A percentile compares a stretch with the other conserved stretches of the same genome.
Conservation (phyloP, 176 grass and related monocot genomes). For the Lolium multiflorum region DNA sequence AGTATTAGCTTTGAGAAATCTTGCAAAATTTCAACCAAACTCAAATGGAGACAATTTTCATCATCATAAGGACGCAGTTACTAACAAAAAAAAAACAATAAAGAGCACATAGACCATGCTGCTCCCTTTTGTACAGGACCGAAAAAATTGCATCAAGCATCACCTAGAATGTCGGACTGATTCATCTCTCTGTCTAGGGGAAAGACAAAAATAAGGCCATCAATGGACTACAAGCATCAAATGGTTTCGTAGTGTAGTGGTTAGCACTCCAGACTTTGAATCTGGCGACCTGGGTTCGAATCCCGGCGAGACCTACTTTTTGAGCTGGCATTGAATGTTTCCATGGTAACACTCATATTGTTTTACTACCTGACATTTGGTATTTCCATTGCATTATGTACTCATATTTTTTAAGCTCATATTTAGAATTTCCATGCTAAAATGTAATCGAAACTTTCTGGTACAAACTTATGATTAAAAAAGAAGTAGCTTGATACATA, state of each 20-base stretch:
- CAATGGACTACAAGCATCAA: background rate
- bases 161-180: background rate
- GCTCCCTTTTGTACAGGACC: background rate
- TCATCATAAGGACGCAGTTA: constrained; percentile 7
- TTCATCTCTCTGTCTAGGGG: background rate
- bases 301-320: constrained; percentile 56
- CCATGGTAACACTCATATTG: too few species aligned
- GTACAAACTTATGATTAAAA: background rate
- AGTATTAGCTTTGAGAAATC: background rate
- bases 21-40: constrained; percentile 21
- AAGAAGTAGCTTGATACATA: background rate
- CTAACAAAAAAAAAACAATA: background rate
- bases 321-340: background rate
- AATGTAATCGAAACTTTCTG: too few species aligned
- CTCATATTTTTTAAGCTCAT: too few species aligned
- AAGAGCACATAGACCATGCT: background rate
- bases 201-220: background rate
- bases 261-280: constrained; percentile 99
- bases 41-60: constrained; percentile 21
- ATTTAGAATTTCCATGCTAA: too few species aligned
- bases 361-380: too few species aligned
- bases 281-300: constrained; percentile 99
- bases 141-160: background rate
- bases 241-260: constrained; percentile 74
- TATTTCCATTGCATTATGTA: too few species aligned